Base-by-base conservation (phyloP, 2,329 filamentous ascomycete species). In the Proliferodiscus dingleyae region DNA sequence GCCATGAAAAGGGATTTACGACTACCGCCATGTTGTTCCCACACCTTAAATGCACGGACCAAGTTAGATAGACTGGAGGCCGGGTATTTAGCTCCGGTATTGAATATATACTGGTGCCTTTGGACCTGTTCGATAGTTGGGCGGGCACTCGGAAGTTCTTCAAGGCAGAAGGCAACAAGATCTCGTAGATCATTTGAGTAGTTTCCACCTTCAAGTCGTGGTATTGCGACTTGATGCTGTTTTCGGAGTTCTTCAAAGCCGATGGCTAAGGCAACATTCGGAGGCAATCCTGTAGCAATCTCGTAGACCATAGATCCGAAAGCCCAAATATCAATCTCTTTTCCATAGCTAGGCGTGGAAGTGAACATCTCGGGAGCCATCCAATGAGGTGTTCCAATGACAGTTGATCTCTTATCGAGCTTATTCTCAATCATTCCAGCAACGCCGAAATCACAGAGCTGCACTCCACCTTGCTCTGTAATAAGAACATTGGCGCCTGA, bases 401-500 rank as follows among this genome's bases (percentile, higher is more conserved):
- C 83, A 1, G 87, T 91, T 3, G 83, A 83, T 43, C 87, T 74
- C 66, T 93, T 93, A 57, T 86, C 82, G 44, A 82, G 75, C 54
- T 86, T 83, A 33, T 75, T 83, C 61, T 90, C 85, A 46, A 90
- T 78, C 37, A 88, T 79, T 36, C 85, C 86, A 23, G 87, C 85
- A 38, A 93, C 86, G 53, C 88, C 87, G 64, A 93, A 93, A 62
- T 93, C 87, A 61, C 87, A 89, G 26, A 93, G 75, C 63, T 93
- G 87, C 6, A 93, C 84, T 22, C 79, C 71, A 21, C 87, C 87
- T 28, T 80, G 75, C 64, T 91, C 87, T 5, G 83, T 86, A 50
- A 93, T 80, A 45, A 91, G 74, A 24, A 93, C 83, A 59, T 93
- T 93, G 53, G 86, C 86, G 64, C 69, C 71, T 73, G 43, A n/a